phyloP scores from a whole-genome alignment of 345 rosid genomes.

The Populus euphratica region DNA sequence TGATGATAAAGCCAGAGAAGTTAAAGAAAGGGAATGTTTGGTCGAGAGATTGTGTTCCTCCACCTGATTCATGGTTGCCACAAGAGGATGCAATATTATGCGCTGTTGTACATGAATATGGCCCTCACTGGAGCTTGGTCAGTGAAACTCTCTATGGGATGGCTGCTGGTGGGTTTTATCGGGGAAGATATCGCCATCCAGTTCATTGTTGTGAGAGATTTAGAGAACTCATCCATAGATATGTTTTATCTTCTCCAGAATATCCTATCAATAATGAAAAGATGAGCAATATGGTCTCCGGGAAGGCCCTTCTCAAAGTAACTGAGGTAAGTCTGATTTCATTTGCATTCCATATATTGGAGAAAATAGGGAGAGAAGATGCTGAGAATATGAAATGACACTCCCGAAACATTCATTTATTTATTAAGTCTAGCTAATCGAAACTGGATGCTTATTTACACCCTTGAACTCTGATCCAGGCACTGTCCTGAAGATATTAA shows the following conservation, averaged over 20 bases:
- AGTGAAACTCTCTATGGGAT: slow-evolving; percentile 77
- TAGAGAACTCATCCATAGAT: slow-evolving; percentile 77
- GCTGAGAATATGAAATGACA: neutral
- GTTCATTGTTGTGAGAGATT: slow-evolving; percentile 93
- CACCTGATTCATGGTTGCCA: slow-evolving; percentile 87
- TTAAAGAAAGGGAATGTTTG: slow-evolving; percentile 83
- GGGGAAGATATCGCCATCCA: slow-evolving; percentile 94
- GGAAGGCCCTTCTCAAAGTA: slow-evolving; percentile 88
- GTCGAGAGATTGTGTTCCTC: slow-evolving; percentile 91
- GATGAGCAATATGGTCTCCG: slow-evolving; percentile 58
- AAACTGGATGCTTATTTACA: neutral
- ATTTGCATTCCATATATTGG: neutral
- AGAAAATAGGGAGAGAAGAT: neutral
- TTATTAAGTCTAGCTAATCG: neutral
- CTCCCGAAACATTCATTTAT: neutral
- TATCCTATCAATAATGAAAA: slow-evolving; percentile 55
- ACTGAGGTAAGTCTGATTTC: slow-evolving; percentile 65
- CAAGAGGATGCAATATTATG: slow-evolving; percentile 98
- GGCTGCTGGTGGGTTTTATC: slow-evolving; percentile 89
- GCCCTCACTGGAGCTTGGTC: slow-evolving; percentile 82
- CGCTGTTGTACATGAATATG: slow-evolving; percentile 99
- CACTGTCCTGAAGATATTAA: neutral
- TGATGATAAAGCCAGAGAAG: slow-evolving; percentile 86
- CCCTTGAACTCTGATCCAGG: neutral
- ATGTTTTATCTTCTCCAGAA: slow-evolving; percentile 67